A percentile compares a stretch with the other conserved stretches of the same genome.
Evolutionary conservation across 768 basidiomycete genomes (phyloP).

Genomic region (Cyathus striatus): DNA sequence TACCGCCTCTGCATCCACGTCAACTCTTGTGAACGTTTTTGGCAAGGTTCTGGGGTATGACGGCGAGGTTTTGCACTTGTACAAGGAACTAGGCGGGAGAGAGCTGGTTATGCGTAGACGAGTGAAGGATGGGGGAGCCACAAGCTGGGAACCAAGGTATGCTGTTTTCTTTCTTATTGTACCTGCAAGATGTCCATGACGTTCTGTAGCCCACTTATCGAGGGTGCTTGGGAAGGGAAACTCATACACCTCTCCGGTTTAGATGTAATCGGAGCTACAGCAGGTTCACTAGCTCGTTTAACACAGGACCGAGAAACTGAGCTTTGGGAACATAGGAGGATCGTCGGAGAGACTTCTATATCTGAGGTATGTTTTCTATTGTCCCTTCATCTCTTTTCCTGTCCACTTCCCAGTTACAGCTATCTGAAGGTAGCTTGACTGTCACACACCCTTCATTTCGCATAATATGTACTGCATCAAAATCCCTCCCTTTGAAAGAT

Average conservation of each 20-base stretch:
- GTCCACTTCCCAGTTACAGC: constrained; percentile 10
- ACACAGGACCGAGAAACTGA: constrained; percentile 60
- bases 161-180: not conserved
- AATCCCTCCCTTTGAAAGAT: constrained; percentile 59
- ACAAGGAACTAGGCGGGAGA: constrained; percentile 63
- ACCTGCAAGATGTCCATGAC: not conserved
- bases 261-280: constrained; percentile 63
- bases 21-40: constrained; percentile 50
- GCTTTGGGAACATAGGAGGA: constrained; percentile 58
- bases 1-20: constrained; percentile 58
- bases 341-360: constrained; percentile 42
- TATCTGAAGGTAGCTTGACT: constrained; percentile 35
- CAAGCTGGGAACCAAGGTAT: constrained; percentile 59
- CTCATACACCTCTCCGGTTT: constrained; percentile 56
- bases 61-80: constrained; percentile 54
- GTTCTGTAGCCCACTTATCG: constrained; percentile 40
- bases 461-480: constrained; percentile 57
- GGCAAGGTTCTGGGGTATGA: constrained; percentile 57
- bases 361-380: constrained; percentile 32
- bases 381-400: not conserved
- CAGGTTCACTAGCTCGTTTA: constrained; percentile 54
- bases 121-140: constrained; percentile 54
- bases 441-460: constrained; percentile 56
- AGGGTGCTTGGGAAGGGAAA: constrained; percentile 51
- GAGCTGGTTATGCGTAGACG: constrained; percentile 60